Evolutionary conservation across 2,329 filamentous ascomycete genomes (phyloP), one percentile per base, ranked within the genome.

Genomic region (Cyphellophora europaea): DNA sequence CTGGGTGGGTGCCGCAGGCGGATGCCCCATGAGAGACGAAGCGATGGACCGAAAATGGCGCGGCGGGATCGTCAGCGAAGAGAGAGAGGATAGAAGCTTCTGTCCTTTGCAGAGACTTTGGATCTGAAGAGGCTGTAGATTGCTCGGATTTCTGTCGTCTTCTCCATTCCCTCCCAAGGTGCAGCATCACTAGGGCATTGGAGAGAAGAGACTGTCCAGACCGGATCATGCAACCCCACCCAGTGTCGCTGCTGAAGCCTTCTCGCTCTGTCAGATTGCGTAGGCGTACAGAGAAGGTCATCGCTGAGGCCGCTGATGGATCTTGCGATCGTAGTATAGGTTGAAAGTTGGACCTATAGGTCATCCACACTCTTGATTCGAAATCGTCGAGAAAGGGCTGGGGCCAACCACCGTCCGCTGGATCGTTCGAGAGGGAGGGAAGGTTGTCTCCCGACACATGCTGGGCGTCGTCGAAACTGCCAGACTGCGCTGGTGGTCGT

Each of bases 191-290:
- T 49, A 96, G 67, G 2, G 89, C 72, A 58, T 96, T 98, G 29
- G 89, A 89, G 27, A 98, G 67, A 16, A 98, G 69, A 52, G 85
- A 89, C 63, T 98, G 91, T 3, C 91, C 91, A 5, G 89, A 95
- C 40, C 91, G 72, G 49, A 98, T 96, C 91, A 98, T 98, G 54
- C 91, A 98, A 0, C 91, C 91, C 87, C 93, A 98, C 33, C 91
- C 91, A 6, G 85, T 88, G 56, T 98, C 91, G 2, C 86, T 89
- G 8, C 85, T 82, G 59, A 96, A 98, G 4, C 84, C 87, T 16
- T 71, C 70, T 38, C 84, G 75, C 32, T 94, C 85, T 8, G 76
- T 72, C 5, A 96, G 64, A 52, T 86, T 88, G 52, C 87, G 82
- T 48, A 96, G 67, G 33, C 87, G 79, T 59, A 93, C 89, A 2